Percentiles rank a stretch among this genome's conserved stretches.
Conservation (phyloP, 2,329 filamentous ascomycete species). For the Verticillium nonalfalfae region DNA sequence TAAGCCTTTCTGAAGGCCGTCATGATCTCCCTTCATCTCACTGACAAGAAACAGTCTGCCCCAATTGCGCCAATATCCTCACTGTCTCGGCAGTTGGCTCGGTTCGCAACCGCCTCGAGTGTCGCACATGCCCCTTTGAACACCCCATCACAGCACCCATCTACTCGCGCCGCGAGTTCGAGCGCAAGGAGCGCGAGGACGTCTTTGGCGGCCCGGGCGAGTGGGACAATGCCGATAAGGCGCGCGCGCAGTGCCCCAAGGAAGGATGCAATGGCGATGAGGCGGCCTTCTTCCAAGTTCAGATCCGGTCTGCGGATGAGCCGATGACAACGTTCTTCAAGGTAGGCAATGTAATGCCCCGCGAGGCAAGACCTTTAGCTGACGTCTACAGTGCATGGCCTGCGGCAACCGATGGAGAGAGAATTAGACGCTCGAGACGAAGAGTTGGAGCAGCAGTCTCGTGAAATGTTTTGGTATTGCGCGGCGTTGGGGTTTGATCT, state of each 20-base stretch:
- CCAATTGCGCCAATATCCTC: slow-evolving; percentile 77
- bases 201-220: slow-evolving; percentile 83
- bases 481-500: slow-evolving; percentile 16
- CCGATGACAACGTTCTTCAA: slow-evolving; percentile 97
- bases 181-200: slow-evolving; percentile 80
- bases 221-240: slow-evolving; percentile 89
- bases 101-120: slow-evolving; percentile 79
- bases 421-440: slow-evolving; percentile 34
- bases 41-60: slow-evolving; percentile 57
- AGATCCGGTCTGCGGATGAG: slow-evolving; percentile 97
- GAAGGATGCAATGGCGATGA: slow-evolving; percentile 74
- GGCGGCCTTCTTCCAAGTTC: slow-evolving; percentile 93
- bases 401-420: slow-evolving; percentile 63
- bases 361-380: slow-evolving; percentile 3
- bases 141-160: slow-evolving; percentile 73
- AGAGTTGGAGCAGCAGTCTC: neutral
- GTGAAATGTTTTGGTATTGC: slow-evolving; percentile 13
- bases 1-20: neutral
- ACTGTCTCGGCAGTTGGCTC: slow-evolving; percentile 58
- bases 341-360: slow-evolving; percentile 34
- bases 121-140: slow-evolving; percentile 91
- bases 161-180: slow-evolving; percentile 78
- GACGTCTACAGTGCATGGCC: slow-evolving; percentile 51
- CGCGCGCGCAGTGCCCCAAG: slow-evolving; percentile 73
- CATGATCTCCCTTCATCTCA: neutral